These are phyloP conservation scores for Pigoraptor vietnamica DNA, from an alignment of 78 protist genomes.

Conservation along the genomic window DNA sequence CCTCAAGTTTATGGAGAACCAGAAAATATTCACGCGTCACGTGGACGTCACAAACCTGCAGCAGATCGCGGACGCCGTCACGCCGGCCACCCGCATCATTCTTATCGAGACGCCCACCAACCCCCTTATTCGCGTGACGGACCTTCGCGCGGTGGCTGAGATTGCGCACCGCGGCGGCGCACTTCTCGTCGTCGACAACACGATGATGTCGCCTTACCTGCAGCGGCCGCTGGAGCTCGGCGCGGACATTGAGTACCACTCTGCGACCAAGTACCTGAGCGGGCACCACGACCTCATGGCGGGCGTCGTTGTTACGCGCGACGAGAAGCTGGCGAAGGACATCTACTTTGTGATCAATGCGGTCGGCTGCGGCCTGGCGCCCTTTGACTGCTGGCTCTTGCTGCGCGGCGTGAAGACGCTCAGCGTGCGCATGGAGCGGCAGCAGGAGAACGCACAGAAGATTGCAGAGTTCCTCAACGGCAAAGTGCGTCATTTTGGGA, in stretches of 20 bases:
- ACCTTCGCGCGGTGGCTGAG: conserved; percentile 1
- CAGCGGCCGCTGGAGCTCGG: conserved; percentile 59
- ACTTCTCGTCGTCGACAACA: conserved; percentile 30
- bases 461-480: conserved; percentile 33
- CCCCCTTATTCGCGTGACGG: conserved; percentile 39
- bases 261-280: conserved; percentile 58
- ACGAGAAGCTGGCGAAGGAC: not conserved
- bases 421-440: conserved; percentile 36
- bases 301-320: conserved; percentile 11
- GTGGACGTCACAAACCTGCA: conserved; percentile 48
- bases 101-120: conserved; percentile 67
- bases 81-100: conserved; percentile 29
- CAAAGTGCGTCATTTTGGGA: too few species aligned
- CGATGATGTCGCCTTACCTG: conserved; percentile 42
- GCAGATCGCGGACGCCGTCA: conserved; percentile 3
- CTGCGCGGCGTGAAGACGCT: conserved; percentile 50
- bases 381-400: conserved; percentile 46
- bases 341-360: conserved; percentile 26
- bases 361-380: conserved; percentile 53
- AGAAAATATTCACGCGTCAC: conserved; percentile 14
- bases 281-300: conserved; percentile 54
- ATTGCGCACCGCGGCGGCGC: not conserved
- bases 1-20: not conserved
- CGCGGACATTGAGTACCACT: conserved; percentile 58
- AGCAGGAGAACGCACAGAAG: conserved; percentile 28